A percentile compares a stretch with the other conserved stretches of the same genome.
These are phyloP conservation scores for Tetrapyrgos nigripes DNA, from an alignment of 1,284 basidiomycete species.

Conservation along the genomic window DNA sequence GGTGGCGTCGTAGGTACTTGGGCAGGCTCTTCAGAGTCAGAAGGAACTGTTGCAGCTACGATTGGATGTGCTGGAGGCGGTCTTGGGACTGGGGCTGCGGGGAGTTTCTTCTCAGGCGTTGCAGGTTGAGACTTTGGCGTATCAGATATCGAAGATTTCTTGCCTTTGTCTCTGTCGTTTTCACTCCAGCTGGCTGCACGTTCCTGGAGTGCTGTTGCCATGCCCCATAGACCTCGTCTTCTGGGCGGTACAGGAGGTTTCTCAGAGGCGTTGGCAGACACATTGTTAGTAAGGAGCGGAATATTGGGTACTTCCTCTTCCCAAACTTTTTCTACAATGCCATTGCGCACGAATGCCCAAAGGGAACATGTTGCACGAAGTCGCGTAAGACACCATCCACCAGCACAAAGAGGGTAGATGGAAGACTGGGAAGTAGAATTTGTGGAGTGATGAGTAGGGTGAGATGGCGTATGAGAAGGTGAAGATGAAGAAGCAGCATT, in stretches of 20 bases:
- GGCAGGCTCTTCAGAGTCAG: constrained; percentile 19
- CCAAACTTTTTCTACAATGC: constrained; percentile 86
- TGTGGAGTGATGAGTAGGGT: constrained; percentile 22
- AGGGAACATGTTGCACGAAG: constrained; percentile 89
- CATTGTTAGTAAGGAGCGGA: constrained; percentile 33
- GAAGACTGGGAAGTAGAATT: constrained; percentile 34
- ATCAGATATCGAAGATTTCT: constrained; percentile 25
- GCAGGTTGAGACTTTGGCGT: not conserved
- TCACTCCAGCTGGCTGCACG: constrained; percentile 58
- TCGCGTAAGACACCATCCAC: constrained; percentile 80
- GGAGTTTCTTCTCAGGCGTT: constrained; percentile 11
- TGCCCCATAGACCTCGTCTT: constrained; percentile 60
- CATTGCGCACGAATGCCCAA: constrained; percentile 88
- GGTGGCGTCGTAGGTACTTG: constrained; percentile 34
- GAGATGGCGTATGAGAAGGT: constrained; percentile 33
- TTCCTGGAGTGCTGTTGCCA: constrained; percentile 60
- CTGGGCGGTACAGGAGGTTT: constrained; percentile 60
- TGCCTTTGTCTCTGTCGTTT: constrained; percentile 43
- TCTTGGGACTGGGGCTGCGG: constrained; percentile 23
- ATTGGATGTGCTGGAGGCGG: constrained; percentile 48
- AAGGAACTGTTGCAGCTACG: constrained; percentile 16
- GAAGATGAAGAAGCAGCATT: constrained; percentile 15
- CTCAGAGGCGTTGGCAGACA: constrained; percentile 17
- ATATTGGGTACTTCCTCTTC: constrained; percentile 69
- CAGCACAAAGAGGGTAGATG: constrained; percentile 78